Percentiles rank a stretch among this genome's conserved stretches.
These are phyloP conservation scores for Letharia lupina DNA, from an alignment of 495 filamentous ascomycete genomes.

Conservation along the genomic window DNA sequence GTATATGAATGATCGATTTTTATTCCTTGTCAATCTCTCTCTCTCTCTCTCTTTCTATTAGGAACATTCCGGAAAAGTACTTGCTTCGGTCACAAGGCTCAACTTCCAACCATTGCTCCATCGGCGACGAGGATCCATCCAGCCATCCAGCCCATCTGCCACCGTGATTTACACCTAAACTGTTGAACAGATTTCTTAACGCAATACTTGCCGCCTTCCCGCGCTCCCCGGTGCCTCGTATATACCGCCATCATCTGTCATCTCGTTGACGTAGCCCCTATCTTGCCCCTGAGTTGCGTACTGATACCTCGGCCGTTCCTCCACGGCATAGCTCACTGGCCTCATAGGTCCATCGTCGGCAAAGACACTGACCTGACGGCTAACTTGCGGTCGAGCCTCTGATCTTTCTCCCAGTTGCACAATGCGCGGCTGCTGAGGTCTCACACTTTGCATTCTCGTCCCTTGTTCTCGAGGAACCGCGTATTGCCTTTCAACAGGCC, in stretches of 20 bases:
- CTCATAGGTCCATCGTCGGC: conserved; percentile 29
- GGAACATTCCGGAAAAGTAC: no score
- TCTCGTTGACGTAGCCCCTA: conserved; percentile 14
- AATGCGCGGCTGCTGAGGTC: conserved; percentile 34
- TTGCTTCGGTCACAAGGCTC: background rate
- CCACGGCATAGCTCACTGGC: conserved; percentile 11
- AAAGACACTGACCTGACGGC: conserved; percentile 32
- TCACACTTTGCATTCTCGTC: conserved; percentile 44
- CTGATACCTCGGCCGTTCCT: conserved; percentile 18
- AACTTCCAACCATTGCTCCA: background rate
- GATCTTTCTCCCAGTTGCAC: conserved; percentile 22
- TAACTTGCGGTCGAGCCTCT: conserved; percentile 20
- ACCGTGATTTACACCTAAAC: background rate
- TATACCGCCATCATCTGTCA: conserved; percentile 9
- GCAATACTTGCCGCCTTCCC: conserved; percentile 14
- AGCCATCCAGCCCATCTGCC: background rate
- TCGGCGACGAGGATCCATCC: background rate
- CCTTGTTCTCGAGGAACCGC: conserved; percentile 42
- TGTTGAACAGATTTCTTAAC: background rate
- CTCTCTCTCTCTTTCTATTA: no score
- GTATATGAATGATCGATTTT: no score
- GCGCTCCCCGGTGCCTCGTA: conserved; percentile 13
- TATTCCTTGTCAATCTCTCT: no score
- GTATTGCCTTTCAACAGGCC: conserved; percentile 48
- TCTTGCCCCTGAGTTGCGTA: conserved; percentile 20